phyloP scores from a whole-genome alignment of 441 rosid species.

The Arabidopsis lyrata region DNA sequence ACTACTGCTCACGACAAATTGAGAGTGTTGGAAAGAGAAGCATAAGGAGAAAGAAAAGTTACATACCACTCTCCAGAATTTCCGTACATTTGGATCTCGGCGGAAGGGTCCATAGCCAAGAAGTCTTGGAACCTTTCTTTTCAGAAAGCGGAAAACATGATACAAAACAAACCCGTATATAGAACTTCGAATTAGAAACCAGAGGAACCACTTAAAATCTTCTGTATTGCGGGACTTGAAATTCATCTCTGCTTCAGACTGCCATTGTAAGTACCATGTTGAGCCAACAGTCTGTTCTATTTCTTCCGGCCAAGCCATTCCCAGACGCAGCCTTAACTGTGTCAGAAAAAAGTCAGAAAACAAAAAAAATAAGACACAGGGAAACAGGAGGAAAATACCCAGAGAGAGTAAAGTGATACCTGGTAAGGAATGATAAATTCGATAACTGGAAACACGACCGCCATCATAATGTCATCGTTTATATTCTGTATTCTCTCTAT shows the following conservation, averaged over 20 bases:
- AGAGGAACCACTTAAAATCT: conserved; percentile 68
- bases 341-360: conserved; percentile 30
- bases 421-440: conserved; percentile 80
- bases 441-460: conserved; percentile 67
- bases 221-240: conserved; percentile 68
- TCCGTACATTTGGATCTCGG: conserved; percentile 73
- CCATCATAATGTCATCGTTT: conserved; percentile 81
- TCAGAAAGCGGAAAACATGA: conserved; percentile 69
- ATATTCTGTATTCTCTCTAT: conserved; percentile 56
- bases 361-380: conserved; percentile 3
- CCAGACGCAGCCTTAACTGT: conserved; percentile 78
- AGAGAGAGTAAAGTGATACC: conserved; percentile 54
- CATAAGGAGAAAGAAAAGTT: conserved; percentile 25
- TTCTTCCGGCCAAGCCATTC: conserved; percentile 98
- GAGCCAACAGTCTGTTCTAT: conserved; percentile 75
- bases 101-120: conserved; percentile 90
- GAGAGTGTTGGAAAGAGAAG: conserved; percentile 25
- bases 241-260: conserved; percentile 76
- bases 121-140: conserved; percentile 73
- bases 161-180: conserved; percentile 69
- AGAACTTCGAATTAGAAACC: conserved; percentile 68
- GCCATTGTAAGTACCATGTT: conserved; percentile 93
- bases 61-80: conserved; percentile 83
- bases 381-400: conserved; percentile 23
- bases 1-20: conserved; percentile 5